Evolutionary conservation across 768 basidiomycete genomes (phyloP).

Genomic region (Pseudohyphozyma bogoriensis): DNA sequence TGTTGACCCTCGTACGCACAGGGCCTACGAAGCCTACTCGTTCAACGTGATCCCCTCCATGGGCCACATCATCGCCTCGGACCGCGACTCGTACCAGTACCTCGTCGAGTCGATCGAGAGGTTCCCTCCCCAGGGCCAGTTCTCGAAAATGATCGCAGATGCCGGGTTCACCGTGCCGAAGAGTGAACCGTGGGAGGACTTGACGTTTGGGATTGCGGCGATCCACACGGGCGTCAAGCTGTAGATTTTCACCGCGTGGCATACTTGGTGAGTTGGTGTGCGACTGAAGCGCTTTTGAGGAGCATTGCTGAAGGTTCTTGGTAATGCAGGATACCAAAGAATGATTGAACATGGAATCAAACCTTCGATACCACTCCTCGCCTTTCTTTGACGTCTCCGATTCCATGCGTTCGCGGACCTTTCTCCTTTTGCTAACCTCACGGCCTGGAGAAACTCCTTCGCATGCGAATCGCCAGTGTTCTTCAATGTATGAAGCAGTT

Average conservation of each 20-base stretch:
- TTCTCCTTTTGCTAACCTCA: no score
- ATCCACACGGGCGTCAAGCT: constrained; percentile 73
- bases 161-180: constrained; percentile 54
- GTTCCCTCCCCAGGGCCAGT: constrained; percentile 79
- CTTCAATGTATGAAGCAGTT: no score
- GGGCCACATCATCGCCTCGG: constrained; percentile 92
- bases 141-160: constrained; percentile 76
- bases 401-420: no score
- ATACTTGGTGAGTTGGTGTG: no score
- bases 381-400: no score
- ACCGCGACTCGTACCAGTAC: constrained; percentile 79
- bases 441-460: no score
- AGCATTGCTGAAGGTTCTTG: no score
- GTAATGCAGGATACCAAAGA: no score
- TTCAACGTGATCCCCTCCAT: constrained; percentile 89
- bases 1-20: constrained; percentile 40
- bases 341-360: no score
- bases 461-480: no score
- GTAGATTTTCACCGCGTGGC: not conserved
- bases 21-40: constrained; percentile 87
- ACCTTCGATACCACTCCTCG: no score
- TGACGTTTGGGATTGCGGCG: constrained; percentile 80
- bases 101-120: constrained; percentile 40
- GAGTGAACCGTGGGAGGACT: constrained; percentile 51
- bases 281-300: no score